A percentile compares a stretch with the other conserved stretches of the same genome.
Conservation (phyloP, 805 yeast genomes). For the Ogataea paradorogensis region DNA sequence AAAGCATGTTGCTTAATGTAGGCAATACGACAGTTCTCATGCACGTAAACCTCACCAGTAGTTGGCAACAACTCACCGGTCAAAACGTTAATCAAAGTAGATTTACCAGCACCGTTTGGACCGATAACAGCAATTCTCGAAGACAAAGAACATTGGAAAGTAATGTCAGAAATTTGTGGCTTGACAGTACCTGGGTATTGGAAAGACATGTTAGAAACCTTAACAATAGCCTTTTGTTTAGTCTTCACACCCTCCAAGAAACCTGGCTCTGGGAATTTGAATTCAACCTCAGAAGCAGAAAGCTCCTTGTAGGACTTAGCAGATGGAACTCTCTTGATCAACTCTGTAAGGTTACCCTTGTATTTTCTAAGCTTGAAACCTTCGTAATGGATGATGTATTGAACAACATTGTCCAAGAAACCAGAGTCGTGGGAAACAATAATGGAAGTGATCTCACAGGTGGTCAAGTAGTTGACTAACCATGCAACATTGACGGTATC, state of each 20-base stretch:
- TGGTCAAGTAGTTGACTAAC: constrained; percentile 98
- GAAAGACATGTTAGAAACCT: constrained; percentile 96
- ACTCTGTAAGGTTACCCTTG: constrained; percentile 99
- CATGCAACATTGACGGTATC: constrained; percentile 99
- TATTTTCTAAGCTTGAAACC: constrained; percentile 99
- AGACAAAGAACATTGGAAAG: constrained; percentile 98
- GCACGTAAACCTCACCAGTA: constrained; percentile 97
- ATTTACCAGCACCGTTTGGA: constrained; percentile 99
- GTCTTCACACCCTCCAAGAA: constrained; percentile 99
- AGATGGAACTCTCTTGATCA: constrained; percentile 97
- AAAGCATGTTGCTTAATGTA: constrained; percentile 99
- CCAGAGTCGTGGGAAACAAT: constrained; percentile 99
- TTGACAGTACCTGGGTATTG: constrained; percentile 98
- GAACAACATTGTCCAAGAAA: constrained; percentile 95
- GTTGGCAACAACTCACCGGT: constrained; percentile 99
- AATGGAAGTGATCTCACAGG: constrained; percentile 98
- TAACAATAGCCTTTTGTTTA: constrained; percentile 99
- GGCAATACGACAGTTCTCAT: constrained; percentile 99
- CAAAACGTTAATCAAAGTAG: constrained; percentile 96
- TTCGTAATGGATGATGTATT: constrained; percentile 99
- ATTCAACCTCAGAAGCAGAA: constrained; percentile 96
- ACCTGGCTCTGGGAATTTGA: constrained; percentile 99
- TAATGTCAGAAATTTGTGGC: constrained; percentile 89
- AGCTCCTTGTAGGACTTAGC: constrained; percentile 98
- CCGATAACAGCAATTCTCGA: constrained; percentile 99